A percentile compares a stretch with the other conserved stretches of the same genome.
These are phyloP conservation scores for Phytophthora pini DNA, from an alignment of 352 stramenopile species.

Conservation along the genomic window DNA sequence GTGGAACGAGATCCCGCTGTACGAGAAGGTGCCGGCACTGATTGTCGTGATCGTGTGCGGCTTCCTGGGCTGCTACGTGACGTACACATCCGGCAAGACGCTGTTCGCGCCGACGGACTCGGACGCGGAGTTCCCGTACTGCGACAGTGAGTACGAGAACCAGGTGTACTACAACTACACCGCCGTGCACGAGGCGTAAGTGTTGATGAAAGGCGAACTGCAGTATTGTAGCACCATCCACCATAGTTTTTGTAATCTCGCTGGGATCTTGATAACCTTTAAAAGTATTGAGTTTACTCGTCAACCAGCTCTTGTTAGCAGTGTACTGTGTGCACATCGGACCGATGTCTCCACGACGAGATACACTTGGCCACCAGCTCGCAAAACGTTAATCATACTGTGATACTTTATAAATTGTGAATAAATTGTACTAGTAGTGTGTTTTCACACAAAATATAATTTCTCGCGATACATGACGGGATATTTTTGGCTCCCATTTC, in stretches of 20 bases:
- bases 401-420: too few species aligned
- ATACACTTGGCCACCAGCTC: too few species aligned
- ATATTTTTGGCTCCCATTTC: conserved; percentile 23
- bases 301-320: too few species aligned
- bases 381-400: too few species aligned
- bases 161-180: conserved; percentile 33
- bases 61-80: conserved; percentile 29
- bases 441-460: too few species aligned
- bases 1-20: conserved; percentile 26
- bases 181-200: conserved; percentile 17
- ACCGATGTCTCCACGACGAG: too few species aligned
- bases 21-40: conserved; percentile 23
- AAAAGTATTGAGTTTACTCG: too few species aligned
- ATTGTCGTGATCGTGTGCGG: conserved; percentile 21
- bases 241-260: conserved; percentile 16
- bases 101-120: conserved; percentile 25
- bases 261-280: neutral
- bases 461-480: too few species aligned
- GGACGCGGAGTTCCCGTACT: conserved; percentile 26
- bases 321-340: too few species aligned
- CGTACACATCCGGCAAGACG: conserved; percentile 18
- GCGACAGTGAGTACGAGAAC: conserved; percentile 31
- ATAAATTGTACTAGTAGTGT: too few species aligned
- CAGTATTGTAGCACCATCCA: conserved; percentile 1
- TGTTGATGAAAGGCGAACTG: neutral